These are phyloP conservation scores for Neurospora sp. DNA, from an alignment of 495 filamentous ascomycete genomes.

Conservation along the genomic window DNA sequence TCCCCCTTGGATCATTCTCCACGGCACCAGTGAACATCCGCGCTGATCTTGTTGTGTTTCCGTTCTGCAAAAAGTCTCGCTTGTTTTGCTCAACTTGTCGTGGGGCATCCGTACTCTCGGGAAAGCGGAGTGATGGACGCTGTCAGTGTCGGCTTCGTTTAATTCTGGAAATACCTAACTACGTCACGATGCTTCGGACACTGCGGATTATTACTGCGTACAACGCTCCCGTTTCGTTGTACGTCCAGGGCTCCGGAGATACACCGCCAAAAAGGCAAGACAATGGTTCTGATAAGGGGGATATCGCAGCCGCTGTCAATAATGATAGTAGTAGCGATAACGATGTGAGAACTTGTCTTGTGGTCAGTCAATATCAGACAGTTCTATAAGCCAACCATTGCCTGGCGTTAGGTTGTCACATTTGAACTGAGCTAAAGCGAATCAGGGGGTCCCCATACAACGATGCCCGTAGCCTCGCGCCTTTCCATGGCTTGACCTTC, in stretches of 20 bases:
- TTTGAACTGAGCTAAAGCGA: neutral
- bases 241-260: neutral
- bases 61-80: neutral
- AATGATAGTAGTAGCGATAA: neutral
- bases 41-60: neutral
- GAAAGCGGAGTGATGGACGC: neutral
- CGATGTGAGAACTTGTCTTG: neutral
- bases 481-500: neutral
- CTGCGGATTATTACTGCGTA: neutral
- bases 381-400: neutral
- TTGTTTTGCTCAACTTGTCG: neutral
- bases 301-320: neutral
- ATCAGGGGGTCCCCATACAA: neutral
- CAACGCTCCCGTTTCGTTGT: neutral
- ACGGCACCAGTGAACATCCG: neutral
- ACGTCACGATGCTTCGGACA: neutral
- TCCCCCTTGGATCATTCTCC: neutral
- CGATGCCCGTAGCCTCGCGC: neutral
- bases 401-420: neutral
- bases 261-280: neutral
- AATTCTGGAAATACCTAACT: neutral
- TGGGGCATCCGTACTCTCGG: neutral
- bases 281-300: neutral
- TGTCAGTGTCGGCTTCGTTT: neutral
- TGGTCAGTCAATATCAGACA: neutral